Base-by-base conservation (phyloP, 768 basidiomycete species). In the Nevesoporus exiguus region DNA sequence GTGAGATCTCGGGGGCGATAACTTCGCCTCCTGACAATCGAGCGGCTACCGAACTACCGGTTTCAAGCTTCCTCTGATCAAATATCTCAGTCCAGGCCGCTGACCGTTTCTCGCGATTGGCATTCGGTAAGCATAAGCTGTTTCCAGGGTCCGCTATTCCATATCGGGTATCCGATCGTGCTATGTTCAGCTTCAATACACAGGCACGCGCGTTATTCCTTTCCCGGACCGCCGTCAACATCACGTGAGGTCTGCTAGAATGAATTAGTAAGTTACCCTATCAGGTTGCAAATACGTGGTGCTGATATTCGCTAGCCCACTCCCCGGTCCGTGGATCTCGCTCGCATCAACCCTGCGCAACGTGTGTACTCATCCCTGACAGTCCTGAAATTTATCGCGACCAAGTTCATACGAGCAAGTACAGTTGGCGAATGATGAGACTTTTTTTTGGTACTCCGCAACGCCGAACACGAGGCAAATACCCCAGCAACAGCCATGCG, bases 1-100 rank as follows among this genome's bases (percentile, higher is more conserved):
- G 56, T 55, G 45, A 71, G 69, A 69, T 69, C 68, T 68, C 68
- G 68, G 68, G 58, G 65, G 68, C 68, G 68, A 69, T 69, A 55
- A 4, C 43, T 43, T 59, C 65, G 58, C 59, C 65, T 67, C 67
- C 65, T 68, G 64, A 64, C 64, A 66, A 64, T 71, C 65, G 63
- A 66, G 58, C 58, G 64, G 64, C 48, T 71, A 65, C 67, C 67
- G 47, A 52, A 33, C 33, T 66, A 45, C 59, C 61, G 70, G 66
- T 51, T 58, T 63, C 67, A 58, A 66, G 39, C 66, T 71, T 55
- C 58, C 49, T 59, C 57, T 52, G 49, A 68, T 62, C 58, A 56
- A 53, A 62, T 62, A 60, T 70, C 56, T 61, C 61, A 70, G 61
- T 61, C 61, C 60, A 57, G 58, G 37, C 46, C 59, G 33, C 7